These are phyloP conservation scores for Botryotinia narcissicola DNA, from an alignment of 2,329 filamentous ascomycete species.

Conservation along the genomic window DNA sequence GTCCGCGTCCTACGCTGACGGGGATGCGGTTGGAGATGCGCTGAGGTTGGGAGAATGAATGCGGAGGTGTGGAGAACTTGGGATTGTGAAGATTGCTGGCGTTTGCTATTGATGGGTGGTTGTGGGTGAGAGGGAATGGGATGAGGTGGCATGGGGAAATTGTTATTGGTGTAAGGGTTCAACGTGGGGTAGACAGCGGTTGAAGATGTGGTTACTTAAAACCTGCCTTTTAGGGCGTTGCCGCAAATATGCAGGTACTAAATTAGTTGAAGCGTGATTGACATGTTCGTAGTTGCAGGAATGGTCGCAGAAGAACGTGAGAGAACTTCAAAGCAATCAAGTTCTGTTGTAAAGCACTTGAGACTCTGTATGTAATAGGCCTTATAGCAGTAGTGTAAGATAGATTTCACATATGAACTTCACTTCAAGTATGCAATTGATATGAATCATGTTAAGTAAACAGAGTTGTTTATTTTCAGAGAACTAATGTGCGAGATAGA, in stretches of 20 bases:
- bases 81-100: background rate
- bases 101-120: background rate
- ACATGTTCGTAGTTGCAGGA: background rate
- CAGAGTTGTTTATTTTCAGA: background rate
- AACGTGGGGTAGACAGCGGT: background rate
- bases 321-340: background rate
- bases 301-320: background rate
- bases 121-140: background rate
- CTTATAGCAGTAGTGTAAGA: background rate
- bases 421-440: background rate
- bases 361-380: background rate
- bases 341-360: background rate
- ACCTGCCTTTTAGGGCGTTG: background rate
- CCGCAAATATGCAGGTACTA: background rate
- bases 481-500: background rate
- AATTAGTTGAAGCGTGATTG: background rate
- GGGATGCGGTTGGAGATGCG: too few species aligned
- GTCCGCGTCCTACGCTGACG: background rate
- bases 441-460: background rate
- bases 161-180: background rate
- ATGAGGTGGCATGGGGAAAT: background rate
- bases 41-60: background rate
- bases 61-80: background rate
- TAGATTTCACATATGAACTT: background rate
- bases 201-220: background rate